phyloP scores from a whole-genome alignment of 768 basidiomycete species.

The Phylloporus scabripes region DNA sequence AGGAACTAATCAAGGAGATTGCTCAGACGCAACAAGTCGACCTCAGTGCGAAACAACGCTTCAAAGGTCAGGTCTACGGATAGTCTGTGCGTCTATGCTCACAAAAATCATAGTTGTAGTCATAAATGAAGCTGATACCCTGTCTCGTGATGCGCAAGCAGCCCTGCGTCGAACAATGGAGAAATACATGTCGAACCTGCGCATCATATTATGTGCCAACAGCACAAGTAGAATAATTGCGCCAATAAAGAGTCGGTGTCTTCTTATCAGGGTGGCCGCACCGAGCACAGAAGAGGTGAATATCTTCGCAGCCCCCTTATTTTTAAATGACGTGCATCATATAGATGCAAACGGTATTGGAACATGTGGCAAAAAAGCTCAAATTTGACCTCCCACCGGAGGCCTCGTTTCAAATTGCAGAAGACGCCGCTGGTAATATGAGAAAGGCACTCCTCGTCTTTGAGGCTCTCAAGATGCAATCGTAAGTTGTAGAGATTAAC shows the following conservation, averaged over 20 bases:
- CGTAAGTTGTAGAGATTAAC: slow-evolving; percentile 44
- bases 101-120: slow-evolving; percentile 66
- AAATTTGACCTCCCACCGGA: slow-evolving; percentile 77
- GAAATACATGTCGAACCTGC: slow-evolving; percentile 97
- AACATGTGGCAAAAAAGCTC: slow-evolving; percentile 74
- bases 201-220: slow-evolving; percentile 94
- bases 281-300: slow-evolving; percentile 72
- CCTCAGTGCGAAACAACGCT: slow-evolving; percentile 88
- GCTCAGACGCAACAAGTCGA: slow-evolving; percentile 99
- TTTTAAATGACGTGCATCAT: background rate
- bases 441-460: slow-evolving; percentile 92
- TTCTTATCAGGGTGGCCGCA: slow-evolving; percentile 89
- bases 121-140: slow-evolving; percentile 94
- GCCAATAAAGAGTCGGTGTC: slow-evolving; percentile 92
- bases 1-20: slow-evolving; percentile 96
- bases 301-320: background rate
- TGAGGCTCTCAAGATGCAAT: slow-evolving; percentile 96
- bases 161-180: slow-evolving; percentile 98
- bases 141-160: slow-evolving; percentile 94
- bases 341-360: slow-evolving; percentile 78
- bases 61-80: slow-evolving; percentile 66
- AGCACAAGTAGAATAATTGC: slow-evolving; percentile 94
- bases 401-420: slow-evolving; percentile 67
- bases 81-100: background rate
- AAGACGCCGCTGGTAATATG: slow-evolving; percentile 83